phyloP scores from a whole-genome alignment of 768 basidiomycete genomes.

The Phallus indusiatus region DNA sequence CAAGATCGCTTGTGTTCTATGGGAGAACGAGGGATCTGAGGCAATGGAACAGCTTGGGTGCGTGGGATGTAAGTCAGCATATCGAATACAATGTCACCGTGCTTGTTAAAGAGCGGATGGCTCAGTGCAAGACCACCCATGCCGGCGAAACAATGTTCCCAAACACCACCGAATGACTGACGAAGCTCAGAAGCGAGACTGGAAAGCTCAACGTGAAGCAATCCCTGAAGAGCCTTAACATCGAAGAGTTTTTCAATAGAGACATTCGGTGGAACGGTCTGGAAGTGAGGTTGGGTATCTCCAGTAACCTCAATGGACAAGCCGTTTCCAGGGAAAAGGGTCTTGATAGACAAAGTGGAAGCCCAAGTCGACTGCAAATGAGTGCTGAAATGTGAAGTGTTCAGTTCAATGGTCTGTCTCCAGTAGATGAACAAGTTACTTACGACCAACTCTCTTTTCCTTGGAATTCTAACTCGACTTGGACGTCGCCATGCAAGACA shows the following conservation, averaged over 20 bases:
- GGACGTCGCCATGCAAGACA: conserved; percentile 18
- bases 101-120: conserved; percentile 22
- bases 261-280: conserved; percentile 9
- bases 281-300: conserved; percentile 10
- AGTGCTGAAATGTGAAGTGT: not conserved
- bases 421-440: not conserved
- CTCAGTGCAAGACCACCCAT: conserved; percentile 18
- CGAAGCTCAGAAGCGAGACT: conserved; percentile 18
- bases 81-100: conserved; percentile 24
- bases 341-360: not conserved
- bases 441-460: not conserved
- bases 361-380: not conserved
- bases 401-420: not conserved
- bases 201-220: conserved; percentile 19
- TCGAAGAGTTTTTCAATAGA: conserved; percentile 5
- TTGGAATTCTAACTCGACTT: conserved; percentile 16
- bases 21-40: no score
- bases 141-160: conserved; percentile 19
- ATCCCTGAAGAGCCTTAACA: conserved; percentile 14
- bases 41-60: not conserved
- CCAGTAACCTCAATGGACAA: not conserved
- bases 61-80: conserved; percentile 11
- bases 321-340: not conserved
- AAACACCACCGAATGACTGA: conserved; percentile 19
- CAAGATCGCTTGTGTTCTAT: no score